A percentile compares a stretch with the other conserved stretches of the same genome.
Conservation (phyloP, 2,329 filamentous ascomycete genomes). For the Cordyceps sp. region DNA sequence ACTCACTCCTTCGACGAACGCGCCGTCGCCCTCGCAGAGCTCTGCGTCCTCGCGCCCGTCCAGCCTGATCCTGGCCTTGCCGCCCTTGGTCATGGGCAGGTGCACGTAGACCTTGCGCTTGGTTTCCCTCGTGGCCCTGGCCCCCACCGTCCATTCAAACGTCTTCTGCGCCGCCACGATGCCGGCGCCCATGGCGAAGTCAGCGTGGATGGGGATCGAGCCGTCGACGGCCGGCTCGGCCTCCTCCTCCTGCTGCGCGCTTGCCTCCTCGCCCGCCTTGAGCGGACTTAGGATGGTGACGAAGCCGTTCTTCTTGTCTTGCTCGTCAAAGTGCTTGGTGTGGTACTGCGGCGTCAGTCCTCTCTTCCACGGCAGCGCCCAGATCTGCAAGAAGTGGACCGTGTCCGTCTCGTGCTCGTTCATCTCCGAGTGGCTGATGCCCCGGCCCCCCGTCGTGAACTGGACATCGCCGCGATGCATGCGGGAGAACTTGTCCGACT, state of each 20-base stretch:
- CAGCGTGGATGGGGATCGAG: constrained; percentile 73
- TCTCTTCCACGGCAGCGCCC: too few relatives aligned
- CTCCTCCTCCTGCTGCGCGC: constrained; percentile 42
- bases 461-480: too few relatives aligned
- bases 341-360: too few relatives aligned
- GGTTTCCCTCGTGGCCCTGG: constrained; percentile 27
- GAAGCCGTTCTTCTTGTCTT: constrained; percentile 55
- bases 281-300: constrained; percentile 63
- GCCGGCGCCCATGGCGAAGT: constrained; percentile 68
- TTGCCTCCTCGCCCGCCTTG: constrained; percentile 47
- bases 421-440: too few relatives aligned
- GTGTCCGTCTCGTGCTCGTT: too few relatives aligned
- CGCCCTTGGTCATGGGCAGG: constrained; percentile 62
- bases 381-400: too few relatives aligned
- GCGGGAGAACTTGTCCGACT: too few relatives aligned
- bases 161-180: constrained; percentile 48
- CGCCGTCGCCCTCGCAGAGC: constrained; percentile 64
- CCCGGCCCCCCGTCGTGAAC: too few relatives aligned
- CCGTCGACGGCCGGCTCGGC: constrained; percentile 42
- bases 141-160: constrained; percentile 61
- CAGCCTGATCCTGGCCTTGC: constrained; percentile 54
- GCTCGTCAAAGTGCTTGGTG: too few relatives aligned
- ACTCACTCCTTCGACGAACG: constrained; percentile 51
- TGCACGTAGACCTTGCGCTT: constrained; percentile 67
- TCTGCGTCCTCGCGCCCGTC: constrained; percentile 47